Conservation (phyloP, 2,329 filamentous ascomycete genomes). For the Dactylellina haptotyla region DNA sequence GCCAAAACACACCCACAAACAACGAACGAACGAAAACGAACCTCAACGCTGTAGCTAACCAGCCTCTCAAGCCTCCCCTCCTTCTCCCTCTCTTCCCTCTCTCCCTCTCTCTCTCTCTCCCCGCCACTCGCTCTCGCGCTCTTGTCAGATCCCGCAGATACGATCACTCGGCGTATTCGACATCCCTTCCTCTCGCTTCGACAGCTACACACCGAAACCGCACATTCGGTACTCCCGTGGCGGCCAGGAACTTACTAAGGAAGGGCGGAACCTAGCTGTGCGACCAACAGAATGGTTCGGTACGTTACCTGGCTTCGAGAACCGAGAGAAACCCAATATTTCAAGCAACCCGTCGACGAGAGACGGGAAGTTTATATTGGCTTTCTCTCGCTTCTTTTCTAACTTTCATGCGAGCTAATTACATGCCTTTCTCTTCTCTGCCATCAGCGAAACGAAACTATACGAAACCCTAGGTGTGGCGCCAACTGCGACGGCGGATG, state of each 20-base stretch:
- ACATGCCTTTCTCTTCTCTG: neutral
- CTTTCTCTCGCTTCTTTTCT: neutral
- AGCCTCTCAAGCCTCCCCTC: slow-evolving; percentile 20
- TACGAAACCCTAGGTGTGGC: slow-evolving; percentile 87
- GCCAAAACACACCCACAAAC: slow-evolving; percentile 41
- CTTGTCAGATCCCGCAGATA: no score
- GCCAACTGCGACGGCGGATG: slow-evolving; percentile 83
- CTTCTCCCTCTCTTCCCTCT: neutral
- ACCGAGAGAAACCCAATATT: slow-evolving; percentile 1
- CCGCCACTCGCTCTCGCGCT: neutral
- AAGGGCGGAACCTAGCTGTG: slow-evolving; percentile 8
- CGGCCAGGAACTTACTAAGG: neutral
- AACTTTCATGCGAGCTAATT: slow-evolving; percentile 18
- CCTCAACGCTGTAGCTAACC: slow-evolving; percentile 25
- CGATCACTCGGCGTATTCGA: no score
- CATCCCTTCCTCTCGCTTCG: neutral
- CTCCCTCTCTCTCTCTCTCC: neutral
- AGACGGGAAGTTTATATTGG: no score
- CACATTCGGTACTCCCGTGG: neutral
- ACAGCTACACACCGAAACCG: neutral
- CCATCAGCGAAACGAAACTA: slow-evolving; percentile 84
- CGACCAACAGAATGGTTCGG: slow-evolving; percentile 43
- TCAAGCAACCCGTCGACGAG: no score
- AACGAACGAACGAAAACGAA: slow-evolving; percentile 24
- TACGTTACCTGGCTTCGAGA: slow-evolving; percentile 22